Evolutionary conservation across 176 grass and related monocot species (phyloP), one percentile per base, ranked within the genome.

Genomic region (Ampelocalamus luodianensis): DNA sequence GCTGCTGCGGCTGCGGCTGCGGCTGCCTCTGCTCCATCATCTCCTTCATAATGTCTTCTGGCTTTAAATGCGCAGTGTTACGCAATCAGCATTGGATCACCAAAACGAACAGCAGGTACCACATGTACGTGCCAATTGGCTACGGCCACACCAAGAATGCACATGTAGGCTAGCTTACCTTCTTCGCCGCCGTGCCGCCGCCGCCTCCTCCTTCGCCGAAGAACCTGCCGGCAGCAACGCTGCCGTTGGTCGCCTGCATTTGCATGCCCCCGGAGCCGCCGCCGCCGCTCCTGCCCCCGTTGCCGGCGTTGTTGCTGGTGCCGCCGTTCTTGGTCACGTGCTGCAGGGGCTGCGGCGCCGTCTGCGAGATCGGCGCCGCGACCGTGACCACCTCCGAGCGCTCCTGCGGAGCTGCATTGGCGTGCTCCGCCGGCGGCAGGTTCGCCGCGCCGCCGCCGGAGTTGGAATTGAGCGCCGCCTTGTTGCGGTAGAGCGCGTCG

Each of bases 41-140:
- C 90, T 92, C 91, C 90, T 92, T 94, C 96, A 94, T 88, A 60
- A 96, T 94, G 90, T 89, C 86, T 83, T 94, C 97, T 94, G 88
- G 88, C 97, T 99, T 94, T 94, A 94, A 92, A 90, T 90, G 86
- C 77, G 48, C 82, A 85, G 80, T 65, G 78, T 85, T 86, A 76
- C 87, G 77, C 76, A 85, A 87, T 84, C 83, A 92, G 68, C 71
- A 94, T 94, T 87, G 81, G 84, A 92, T 88, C 88, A 85, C 81
- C 82, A 85, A 85, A 91, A 61, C 67, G 62, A 69, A 78, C 64
- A 78, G 79, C 40, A 87, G 79, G 80, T 87, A 90, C 79, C 89
- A 83, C 89, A 87, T 87, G 89, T 83, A 90, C 89, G 68, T 5
- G 82, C 63, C 65, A 27, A 75, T 44, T 81, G 8, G 77, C 82